Conservation (phyloP, 2,329 filamentous ascomycete genomes). For the Fusarium brachygibbosum region DNA sequence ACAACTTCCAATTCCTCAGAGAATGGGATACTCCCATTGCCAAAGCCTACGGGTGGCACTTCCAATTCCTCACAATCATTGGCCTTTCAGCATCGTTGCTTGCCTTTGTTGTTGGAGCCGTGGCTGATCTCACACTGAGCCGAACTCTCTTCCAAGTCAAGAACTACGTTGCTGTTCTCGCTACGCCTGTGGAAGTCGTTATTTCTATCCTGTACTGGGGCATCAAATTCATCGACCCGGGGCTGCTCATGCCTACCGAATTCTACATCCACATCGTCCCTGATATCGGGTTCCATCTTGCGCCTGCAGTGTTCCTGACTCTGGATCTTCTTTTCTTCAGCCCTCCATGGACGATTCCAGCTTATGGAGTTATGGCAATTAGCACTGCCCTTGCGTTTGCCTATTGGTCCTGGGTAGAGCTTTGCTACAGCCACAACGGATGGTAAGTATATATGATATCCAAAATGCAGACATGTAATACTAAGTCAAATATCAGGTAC, state of each 20-base stretch:
- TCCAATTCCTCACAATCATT: slow-evolving; percentile 81
- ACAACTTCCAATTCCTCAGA: slow-evolving; percentile 66
- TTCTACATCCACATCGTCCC: slow-evolving; percentile 67
- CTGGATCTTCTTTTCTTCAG: slow-evolving; percentile 77
- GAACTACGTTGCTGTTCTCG: slow-evolving; percentile 74
- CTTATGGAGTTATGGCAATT: slow-evolving; percentile 69
- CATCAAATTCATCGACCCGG: slow-evolving; percentile 68
- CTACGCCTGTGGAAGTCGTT: slow-evolving; percentile 77
- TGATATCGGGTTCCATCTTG: slow-evolving; percentile 75
- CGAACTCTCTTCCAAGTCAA: slow-evolving; percentile 73
- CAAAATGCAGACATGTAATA: neutral
- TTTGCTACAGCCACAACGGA: slow-evolving; percentile 76
- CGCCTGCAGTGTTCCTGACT: slow-evolving; percentile 74
- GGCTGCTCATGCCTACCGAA: slow-evolving; percentile 66
- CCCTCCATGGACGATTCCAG: slow-evolving; percentile 77
- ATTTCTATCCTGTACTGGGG: slow-evolving; percentile 82
- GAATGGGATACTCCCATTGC: slow-evolving; percentile 66
- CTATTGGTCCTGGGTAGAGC: slow-evolving; percentile 85
- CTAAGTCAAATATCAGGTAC: slow-evolving; percentile 66
- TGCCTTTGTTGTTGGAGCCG: slow-evolving; percentile 72
- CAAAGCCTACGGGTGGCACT: slow-evolving; percentile 74
- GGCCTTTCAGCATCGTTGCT: slow-evolving; percentile 72
- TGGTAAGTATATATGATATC: slow-evolving; percentile 60
- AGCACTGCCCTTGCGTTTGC: slow-evolving; percentile 71
- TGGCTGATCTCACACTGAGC: slow-evolving; percentile 74